A percentile compares a stretch with the other conserved stretches of the same genome.
phyloP scores from a whole-genome alignment of 164 flowering plant genomes.

The Pachysandra terminalis region DNA sequence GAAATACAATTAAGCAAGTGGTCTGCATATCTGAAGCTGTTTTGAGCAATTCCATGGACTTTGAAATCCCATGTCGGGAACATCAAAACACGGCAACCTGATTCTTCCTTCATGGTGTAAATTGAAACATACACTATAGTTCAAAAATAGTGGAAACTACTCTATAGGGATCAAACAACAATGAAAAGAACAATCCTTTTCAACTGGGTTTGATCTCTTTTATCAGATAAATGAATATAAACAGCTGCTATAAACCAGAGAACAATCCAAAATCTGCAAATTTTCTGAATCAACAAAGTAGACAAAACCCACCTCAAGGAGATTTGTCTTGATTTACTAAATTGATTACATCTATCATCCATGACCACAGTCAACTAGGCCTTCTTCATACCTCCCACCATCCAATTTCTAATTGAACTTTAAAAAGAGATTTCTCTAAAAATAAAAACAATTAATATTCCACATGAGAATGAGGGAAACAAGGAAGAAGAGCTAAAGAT shows the following conservation, averaged over 20 bases:
- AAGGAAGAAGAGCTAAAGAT: background rate
- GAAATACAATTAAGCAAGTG: conserved; percentile 23
- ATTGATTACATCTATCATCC: background rate
- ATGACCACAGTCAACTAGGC: conserved; percentile 16
- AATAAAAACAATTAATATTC: no score
- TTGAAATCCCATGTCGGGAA: conserved; percentile 24
- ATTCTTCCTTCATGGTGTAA: conserved; percentile 16
- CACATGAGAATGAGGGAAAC: background rate
- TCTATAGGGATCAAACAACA: background rate
- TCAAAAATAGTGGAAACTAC: background rate
- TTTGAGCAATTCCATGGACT: conserved; percentile 31
- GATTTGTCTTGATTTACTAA: background rate
- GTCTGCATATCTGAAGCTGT: conserved; percentile 26
- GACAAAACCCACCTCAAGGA: conserved; percentile 5
- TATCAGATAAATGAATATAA: conserved; percentile 11
- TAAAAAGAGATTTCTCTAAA: no score
- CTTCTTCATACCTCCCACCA: conserved; percentile 17
- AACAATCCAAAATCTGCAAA: background rate
- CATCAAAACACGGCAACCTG: conserved; percentile 14
- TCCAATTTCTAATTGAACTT: background rate
- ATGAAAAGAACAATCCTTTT: background rate
- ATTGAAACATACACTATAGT: background rate
- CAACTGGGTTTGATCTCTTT: conserved; percentile 5
- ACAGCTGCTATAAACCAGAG: conserved; percentile 3
- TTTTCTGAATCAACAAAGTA: background rate